Evolutionary conservation across 345 rosid species (phyloP).

Genomic region (Dimocarpus longan): DNA sequence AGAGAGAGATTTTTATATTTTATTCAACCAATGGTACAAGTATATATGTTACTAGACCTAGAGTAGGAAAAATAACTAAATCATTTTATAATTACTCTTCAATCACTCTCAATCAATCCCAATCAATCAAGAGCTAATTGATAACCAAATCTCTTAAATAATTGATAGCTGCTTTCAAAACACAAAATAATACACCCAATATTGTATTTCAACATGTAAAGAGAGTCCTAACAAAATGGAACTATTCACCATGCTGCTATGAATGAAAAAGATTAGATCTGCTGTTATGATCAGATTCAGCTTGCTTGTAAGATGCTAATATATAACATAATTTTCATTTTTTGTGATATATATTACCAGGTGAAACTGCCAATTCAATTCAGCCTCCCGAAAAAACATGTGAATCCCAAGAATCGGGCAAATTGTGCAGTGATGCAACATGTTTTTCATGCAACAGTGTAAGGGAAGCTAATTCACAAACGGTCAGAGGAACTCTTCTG

Average conservation of each 20-base stretch:
- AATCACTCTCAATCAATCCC: no score
- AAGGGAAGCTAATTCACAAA: constrained; percentile 72
- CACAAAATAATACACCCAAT: neutral
- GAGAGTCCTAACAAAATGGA: neutral
- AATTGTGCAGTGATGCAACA: constrained; percentile 61
- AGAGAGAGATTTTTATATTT: no score
- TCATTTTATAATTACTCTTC: no score
- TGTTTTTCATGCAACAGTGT: constrained; percentile 75
- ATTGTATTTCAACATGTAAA: constrained; percentile 1
- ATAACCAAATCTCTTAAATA: no score
- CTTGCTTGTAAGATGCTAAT: neutral
- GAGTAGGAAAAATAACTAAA: no score
- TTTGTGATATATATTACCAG: constrained; percentile 36
- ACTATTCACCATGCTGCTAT: constrained; percentile 4
- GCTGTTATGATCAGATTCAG: neutral
- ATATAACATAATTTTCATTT: neutral
- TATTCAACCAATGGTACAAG: no score
- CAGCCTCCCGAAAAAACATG: constrained; percentile 61
- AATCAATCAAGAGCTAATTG: no score
- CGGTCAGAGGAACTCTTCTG: constrained; percentile 84
- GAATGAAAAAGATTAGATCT: neutral
- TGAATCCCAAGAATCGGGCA: constrained; percentile 47
- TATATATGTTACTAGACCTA: no score
- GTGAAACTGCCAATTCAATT: constrained; percentile 82
- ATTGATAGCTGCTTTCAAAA: no score